Percentiles rank a stretch among this genome's conserved stretches.
Conservation (phyloP, 768 basidiomycete species). For the Ramaria rubella region DNA sequence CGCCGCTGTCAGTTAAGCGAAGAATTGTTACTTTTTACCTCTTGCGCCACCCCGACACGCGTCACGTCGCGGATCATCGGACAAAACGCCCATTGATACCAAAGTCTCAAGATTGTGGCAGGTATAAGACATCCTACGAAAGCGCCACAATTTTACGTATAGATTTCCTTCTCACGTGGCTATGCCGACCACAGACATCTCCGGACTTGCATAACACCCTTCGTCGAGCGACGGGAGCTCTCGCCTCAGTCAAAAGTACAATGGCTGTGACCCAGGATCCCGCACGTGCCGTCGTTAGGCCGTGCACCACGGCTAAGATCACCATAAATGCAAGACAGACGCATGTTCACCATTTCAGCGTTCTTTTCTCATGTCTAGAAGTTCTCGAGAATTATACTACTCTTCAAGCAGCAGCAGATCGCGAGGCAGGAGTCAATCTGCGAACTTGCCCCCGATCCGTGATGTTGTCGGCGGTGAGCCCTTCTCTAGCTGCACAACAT, state of each 20-base stretch:
- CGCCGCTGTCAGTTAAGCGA: too few relatives aligned
- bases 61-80: not conserved
- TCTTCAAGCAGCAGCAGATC: not conserved
- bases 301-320: not conserved
- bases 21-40: not conserved
- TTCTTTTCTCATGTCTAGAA: constrained; percentile 9
- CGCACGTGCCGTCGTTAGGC: not conserved
- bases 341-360: not conserved
- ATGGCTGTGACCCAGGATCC: not conserved
- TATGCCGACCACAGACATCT: constrained; percentile 6
- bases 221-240: not conserved
- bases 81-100: not conserved
- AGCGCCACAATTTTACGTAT: not conserved
- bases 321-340: not conserved
- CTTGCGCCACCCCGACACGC: not conserved
- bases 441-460: constrained; percentile 9
- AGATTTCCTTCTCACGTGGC: constrained; percentile 2
- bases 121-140: not conserved
- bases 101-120: not conserved
- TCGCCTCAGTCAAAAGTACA: not conserved
- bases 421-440: not conserved
- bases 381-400: constrained; percentile 1
- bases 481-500: not conserved
- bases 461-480: constrained; percentile 9
- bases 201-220: constrained; percentile 1